Evolutionary conservation across 169 alveolate genomes (phyloP).

Genomic region (Eimeria falciformis): DNA sequence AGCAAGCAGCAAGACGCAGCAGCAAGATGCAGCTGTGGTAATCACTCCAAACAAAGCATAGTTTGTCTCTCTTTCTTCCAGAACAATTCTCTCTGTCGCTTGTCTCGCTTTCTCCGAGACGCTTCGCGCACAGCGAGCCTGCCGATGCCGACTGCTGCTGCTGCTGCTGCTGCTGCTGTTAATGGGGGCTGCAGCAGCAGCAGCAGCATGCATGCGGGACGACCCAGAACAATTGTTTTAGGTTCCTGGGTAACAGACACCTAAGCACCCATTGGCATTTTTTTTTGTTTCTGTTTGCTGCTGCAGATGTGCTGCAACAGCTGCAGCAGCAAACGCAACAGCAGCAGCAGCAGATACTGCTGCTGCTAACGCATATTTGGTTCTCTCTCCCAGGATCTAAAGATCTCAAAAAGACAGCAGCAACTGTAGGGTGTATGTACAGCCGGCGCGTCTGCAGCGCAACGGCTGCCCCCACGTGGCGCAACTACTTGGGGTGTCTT

Average conservation of each 20-base stretch:
- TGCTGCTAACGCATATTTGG: neutral
- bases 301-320: conserved; percentile 17
- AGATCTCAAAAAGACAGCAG: neutral
- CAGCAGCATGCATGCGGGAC: conserved; percentile 21
- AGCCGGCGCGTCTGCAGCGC: conserved; percentile 10
- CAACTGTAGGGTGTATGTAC: neutral
- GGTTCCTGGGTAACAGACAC: neutral
- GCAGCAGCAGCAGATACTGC: conserved; percentile 12
- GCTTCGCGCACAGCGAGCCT: neutral
- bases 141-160: conserved; percentile 52
- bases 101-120: neutral
- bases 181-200: conserved; percentile 6
- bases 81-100: neutral
- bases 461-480: neutral
- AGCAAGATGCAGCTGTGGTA: too few relatives aligned
- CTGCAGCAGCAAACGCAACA: conserved; percentile 17
- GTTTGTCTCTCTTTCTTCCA: neutral
- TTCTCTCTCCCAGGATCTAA: too few relatives aligned
- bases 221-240: too few relatives aligned
- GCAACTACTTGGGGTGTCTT: neutral
- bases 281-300: conserved; percentile 16
- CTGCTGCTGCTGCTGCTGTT: conserved; percentile 68
- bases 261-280: neutral
- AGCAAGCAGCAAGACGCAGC: neutral
- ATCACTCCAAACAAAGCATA: too few relatives aligned